Evolutionary conservation across 257 asterid species (phyloP), one percentile per base, ranked within the genome.

Genomic region (Nicotiana tabacum): DNA sequence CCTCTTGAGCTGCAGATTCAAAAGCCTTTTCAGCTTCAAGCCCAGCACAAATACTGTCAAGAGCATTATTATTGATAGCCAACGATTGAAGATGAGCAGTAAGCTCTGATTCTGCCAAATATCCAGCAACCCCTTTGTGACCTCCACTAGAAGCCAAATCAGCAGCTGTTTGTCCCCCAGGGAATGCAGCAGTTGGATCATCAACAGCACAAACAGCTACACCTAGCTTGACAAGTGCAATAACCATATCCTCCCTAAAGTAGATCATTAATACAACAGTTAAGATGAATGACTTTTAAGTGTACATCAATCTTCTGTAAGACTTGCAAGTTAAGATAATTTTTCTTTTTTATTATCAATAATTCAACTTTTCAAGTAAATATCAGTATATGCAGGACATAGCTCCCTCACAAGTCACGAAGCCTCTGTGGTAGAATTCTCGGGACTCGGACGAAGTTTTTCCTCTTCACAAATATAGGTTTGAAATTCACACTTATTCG

Each of bases 101-200:
- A 21, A 86, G 83, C 74, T 83, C 85, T 80, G 83, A 78, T 77
- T 83, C 85, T 51, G 88, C 84, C 69, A 86, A 80, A 68, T 80
- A 86, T 18, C 86, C 88, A 84, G 88, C 84, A 65, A 86, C 83
- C 67, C 88, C 88, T 81, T 58, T 83, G 58, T 80, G 66, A 39
- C 87, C 85, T 80, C 83, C 61, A 64, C 61, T 74, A 56, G 81
- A 85, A 60, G 87, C 87, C 81, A 85, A 76, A 85, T 85, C 87
- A 65, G 87, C 85, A 65, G 87, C 85, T 66, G 80, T 85, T 58
- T 7, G 87, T n/a, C 85, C 87, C 69, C 84, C 84, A 65, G 84
- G 84, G 62, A 53, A 81, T 51, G 83, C 84, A 32, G 87, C 18
- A 51, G 84, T 85, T 66, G 88, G 85, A 66, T 85, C 85, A 78